Base-by-base conservation (phyloP, 2,329 filamentous ascomycete species). In the Karstenula rhodostoma region DNA sequence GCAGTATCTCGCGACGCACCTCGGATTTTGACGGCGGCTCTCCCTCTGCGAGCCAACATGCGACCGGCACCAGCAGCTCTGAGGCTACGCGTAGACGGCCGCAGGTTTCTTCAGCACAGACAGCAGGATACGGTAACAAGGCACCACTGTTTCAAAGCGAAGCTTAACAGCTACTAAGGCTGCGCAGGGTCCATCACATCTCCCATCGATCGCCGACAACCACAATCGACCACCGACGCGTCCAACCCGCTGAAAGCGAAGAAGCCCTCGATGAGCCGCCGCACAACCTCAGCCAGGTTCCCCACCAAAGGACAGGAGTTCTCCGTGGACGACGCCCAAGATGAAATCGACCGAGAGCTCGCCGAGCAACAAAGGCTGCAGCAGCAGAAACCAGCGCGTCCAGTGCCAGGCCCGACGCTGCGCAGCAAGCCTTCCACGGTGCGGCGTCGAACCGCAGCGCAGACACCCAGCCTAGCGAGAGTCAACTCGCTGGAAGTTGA, bases 301-400 rank as follows among this genome's bases (percentile, higher is more conserved):
- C 93, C 93, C 2, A 88, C 94, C 74, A 90, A 92, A 56, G 92
- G 94, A 32, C 91, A 91, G 63, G 85, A 94, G 61, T 98, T 96
- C 79, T 97, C 94, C 0, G 92, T 92, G 50, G 94, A 98, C 74
- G 94, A 98, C 76, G 93, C 93, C 72, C 83, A 89, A 25, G 85
- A 88, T 65, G 94, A 97, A 77, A 88, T 97, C 22, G 89, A 92
- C 72, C 86, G 87, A 63, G 91, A 93, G 71, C 80, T 85, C 56
- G 80, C 76, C 43, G 72, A 63, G 79, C 75, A 69, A 57, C 66
- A 64, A 58, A 67, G 63, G 64, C 65, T 72, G 48, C 69, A 70
- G 64, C 67, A 63, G 50, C 62, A 64, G 46, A 61, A 63, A 12
- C 47, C 55, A 25, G 60, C 66, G 51, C 66, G 66, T 47, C 69